These are phyloP conservation scores for Phaeosphaeria sp. DNA, from an alignment of 2,329 filamentous ascomycete species.

Conservation along the genomic window DNA sequence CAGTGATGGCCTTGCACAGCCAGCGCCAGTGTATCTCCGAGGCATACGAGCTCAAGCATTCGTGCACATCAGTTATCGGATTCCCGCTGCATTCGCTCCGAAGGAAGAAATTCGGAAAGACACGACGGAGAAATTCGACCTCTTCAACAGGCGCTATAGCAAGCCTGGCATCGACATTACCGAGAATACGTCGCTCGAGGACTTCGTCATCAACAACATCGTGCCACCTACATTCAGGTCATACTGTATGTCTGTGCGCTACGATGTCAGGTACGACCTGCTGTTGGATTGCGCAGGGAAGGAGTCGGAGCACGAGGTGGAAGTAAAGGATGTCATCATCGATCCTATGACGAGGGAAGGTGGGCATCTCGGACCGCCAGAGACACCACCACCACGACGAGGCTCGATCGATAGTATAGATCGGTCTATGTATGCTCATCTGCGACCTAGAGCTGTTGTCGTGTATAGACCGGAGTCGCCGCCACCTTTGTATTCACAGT, in stretches of 20 bases:
- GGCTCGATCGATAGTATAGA: constrained; percentile 8
- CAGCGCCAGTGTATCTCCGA: constrained; percentile 24
- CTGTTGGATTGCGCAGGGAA: constrained; percentile 26
- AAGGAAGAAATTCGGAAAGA: constrained; percentile 15
- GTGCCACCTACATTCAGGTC: constrained; percentile 27
- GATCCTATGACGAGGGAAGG: constrained; percentile 25
- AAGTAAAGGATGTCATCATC: constrained; percentile 18
- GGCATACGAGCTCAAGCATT: constrained; percentile 25
- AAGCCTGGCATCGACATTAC: constrained; percentile 22
- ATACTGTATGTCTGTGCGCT: constrained; percentile 21
- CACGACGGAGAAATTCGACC: constrained; percentile 20
- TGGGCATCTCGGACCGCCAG: constrained; percentile 22
- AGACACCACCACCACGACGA: constrained; percentile 11
- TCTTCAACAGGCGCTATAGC: constrained; percentile 26
- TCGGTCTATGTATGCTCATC: constrained; percentile 5
- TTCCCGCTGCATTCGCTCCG: constrained; percentile 13
- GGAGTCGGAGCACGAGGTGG: constrained; percentile 24
- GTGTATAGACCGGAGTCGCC: constrained; percentile 7
- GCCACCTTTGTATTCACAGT: constrained; percentile 6
- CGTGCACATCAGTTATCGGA: constrained; percentile 20
- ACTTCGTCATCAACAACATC: constrained; percentile 19
- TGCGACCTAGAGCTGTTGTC: constrained; percentile 2
- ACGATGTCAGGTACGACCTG: constrained; percentile 25
- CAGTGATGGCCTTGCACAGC: constrained; percentile 5
- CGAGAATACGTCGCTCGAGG: constrained; percentile 11